Base-by-base conservation (phyloP, 2,329 filamentous ascomycete genomes). In the Fusarium circinatum region DNA sequence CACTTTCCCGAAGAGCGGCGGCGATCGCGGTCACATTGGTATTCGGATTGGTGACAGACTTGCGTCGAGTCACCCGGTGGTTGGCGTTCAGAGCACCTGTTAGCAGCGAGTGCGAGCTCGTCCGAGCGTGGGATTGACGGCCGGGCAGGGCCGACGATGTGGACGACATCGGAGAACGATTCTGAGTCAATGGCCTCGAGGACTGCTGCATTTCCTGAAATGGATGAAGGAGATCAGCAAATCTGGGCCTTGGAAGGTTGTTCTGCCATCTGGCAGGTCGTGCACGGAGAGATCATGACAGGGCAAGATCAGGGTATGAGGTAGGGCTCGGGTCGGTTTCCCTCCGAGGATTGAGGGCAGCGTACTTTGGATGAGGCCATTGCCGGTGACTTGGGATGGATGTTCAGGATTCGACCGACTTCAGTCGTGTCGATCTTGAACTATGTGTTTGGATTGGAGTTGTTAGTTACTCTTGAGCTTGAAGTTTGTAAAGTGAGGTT, bases 31-130 rank as follows among this genome's bases (percentile, higher is more conserved):
- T 92, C 51, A 93, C 90, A 83, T 93, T 95, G 82, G 89, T 88
- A 54, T 88, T 89, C 52, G 92, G 89, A 74, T 91, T 92, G 70
- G 94, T 94, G 80, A 97, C 95, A 84, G 95, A 98, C 89, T 98
- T 98, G 78, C 96, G 91, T 79, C 96, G 94, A 78, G 94, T 95
- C 76, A 98, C 91, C 77, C 96, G 93, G 83, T 98, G 93, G 82
- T 90, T 92, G 77, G 91, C 85, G 85, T 95, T 96, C 80, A 95
- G 89, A 66, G 93, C 90, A 76, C 91, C 90, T 68, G 93, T 89
- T 63, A 95, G 92, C 77, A 95, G 87, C 66, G 94, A 96, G 83
- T 96, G 93, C 56, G 94, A 94, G 85, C 95, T 94, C 77, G 90
- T 91, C 80, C 95, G 92, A 72, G 90, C 89, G 84, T 93, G 90